Base-by-base conservation (phyloP, 129 eudicot species). In the Silybum marianum region DNA sequence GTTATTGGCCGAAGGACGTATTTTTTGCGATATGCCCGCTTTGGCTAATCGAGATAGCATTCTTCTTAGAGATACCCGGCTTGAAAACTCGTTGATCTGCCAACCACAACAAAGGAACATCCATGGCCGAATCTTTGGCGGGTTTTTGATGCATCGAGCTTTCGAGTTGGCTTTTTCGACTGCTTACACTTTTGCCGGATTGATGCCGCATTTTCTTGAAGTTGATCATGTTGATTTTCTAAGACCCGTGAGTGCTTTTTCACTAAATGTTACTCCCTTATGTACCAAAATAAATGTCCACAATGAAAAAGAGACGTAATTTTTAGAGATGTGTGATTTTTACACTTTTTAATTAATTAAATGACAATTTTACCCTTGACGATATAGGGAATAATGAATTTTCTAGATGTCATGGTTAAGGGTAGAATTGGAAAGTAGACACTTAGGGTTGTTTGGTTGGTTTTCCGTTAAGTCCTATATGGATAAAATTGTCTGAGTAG, bases 1-100 rank as follows among this genome's bases (percentile, higher is more conserved):
- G 19, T 86, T 96, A 42, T 85, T 96, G 81, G 87, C 95, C 0
- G 98, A 93, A 86, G 99, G 99, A 4, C 89, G 99, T 14, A 91
- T 96, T 32, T 93, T 96, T 58, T 96, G 97, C 75, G 99, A 93
- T 75, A 93, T 96, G 98, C 99, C 99, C 7, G 99, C 99, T 19
- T 84, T 96, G 78, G 98, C 99, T 74, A 88, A 96, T 81, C 82
- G 99, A 84, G 93, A 96, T 82, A 91, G 92, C 88, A 96, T 96
- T 83, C 98, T 96, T 82, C 91, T 93, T 34, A 89, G 89, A 80
- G 97, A 96, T 73, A 96, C 98, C 7, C 88, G 90, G 13, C 91
- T 93, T 36, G 99, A 93, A 81, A 93, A 96, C 86, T 93, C 98
- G 5, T 77, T 91, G 77, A 93, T 96, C 69, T 96, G 98, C 80